These are phyloP conservation scores for Aphanomyces stellatus DNA, from an alignment of 352 stramenopile genomes.

Conservation along the genomic window DNA sequence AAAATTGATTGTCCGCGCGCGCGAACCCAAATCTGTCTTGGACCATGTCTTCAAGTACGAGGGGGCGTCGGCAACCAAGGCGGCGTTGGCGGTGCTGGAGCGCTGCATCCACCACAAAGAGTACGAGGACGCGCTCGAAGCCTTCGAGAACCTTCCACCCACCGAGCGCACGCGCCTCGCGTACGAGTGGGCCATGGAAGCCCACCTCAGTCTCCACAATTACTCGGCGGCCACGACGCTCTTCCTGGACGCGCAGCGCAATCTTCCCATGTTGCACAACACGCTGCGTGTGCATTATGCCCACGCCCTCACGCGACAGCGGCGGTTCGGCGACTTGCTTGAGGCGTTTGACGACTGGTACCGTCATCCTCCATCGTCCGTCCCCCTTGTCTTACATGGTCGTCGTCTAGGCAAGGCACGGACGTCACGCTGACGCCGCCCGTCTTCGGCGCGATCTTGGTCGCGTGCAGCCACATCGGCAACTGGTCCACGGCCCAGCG, in stretches of 20 bases:
- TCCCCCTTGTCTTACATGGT: background rate
- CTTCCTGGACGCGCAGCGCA: background rate
- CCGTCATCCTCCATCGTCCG: background rate
- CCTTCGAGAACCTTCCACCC: background rate
- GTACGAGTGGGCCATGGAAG: conserved; percentile 10
- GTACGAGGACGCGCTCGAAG: background rate
- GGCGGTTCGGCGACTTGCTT: background rate
- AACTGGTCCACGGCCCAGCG: background rate
- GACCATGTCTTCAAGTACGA: background rate
- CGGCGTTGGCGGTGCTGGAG: background rate
- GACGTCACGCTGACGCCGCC: background rate
- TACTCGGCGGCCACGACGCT: conserved; percentile 41
- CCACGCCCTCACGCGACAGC: background rate
- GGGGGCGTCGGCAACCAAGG: background rate
- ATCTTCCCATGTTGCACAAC: background rate
- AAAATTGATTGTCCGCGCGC: background rate
- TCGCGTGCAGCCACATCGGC: conserved; percentile 2
- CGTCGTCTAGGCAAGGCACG: background rate
- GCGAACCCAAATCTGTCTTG: background rate
- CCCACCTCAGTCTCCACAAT: conserved; percentile 48
- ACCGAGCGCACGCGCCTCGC: background rate
- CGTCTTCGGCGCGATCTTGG: background rate
- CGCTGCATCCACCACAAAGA: background rate
- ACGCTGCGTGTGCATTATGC: background rate
- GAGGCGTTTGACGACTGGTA: conserved; percentile 4